Evolutionary conservation across 257 asterid genomes (phyloP), one percentile per base, ranked within the genome.

Genomic region (Lycium barbarum): DNA sequence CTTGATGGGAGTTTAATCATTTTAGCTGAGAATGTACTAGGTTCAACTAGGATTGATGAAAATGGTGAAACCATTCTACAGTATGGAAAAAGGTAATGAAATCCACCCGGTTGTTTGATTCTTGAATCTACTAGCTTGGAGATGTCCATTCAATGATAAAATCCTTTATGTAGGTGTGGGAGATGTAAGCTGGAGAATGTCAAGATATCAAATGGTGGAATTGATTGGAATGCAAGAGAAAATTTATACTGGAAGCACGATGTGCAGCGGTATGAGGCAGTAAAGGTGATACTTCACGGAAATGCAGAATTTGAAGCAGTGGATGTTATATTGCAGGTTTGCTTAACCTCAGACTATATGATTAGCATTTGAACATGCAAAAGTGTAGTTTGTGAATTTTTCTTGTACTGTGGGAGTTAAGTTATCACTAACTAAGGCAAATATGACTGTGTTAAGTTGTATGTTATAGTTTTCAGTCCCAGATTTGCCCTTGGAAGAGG

Each of bases 251-350:
- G 99, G 99, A 95, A 95, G 93, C 99, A 97, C 87, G 96, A 94
- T 85, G 96, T 97, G 88, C 91, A 91, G 83, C 95, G 98, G 82
- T 88, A 90, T 84, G 97, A 95, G 94, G 88, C 93, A 84, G 87
- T 95, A 78, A 93, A 94, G 89, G 92, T 97, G 58, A 83, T 95
- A 71, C 90, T 97, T 82, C 97, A 93, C 86, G 99, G 99, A 89
- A 97, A 97, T 91, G 98, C 99, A 20, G 99, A 97, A 89, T 95
- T 97, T 84, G 98, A 95, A 88, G 99, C 98, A 79, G 90, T 61
- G 59, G 92, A 94, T 86, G 96, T 97, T 85, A 89, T 89, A 57
- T 87, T 97, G 81, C 93, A 92, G 98, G 99, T 97, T 65, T 83
- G 91, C 88, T 81, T 87, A 80, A 38, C 59, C 17, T 71, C 79